These are phyloP conservation scores for Aspergillus coremiiformis DNA, from an alignment of 495 filamentous ascomycete genomes.

Conservation along the genomic window DNA sequence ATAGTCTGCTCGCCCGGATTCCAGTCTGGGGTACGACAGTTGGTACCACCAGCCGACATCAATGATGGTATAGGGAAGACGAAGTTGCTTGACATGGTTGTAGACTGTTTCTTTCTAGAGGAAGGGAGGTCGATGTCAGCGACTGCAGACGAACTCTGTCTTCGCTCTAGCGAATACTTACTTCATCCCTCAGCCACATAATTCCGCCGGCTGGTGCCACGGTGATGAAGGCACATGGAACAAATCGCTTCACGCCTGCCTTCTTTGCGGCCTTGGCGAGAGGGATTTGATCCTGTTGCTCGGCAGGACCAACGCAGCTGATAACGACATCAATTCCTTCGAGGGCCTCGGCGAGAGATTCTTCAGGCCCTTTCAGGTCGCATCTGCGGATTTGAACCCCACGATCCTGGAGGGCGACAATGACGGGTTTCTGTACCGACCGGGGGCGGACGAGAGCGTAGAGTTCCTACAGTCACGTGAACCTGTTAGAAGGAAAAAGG, in stretches of 20 bases:
- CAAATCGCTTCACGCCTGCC: conserved; percentile 50
- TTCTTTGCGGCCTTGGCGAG: conserved; percentile 49
- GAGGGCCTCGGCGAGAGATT: conserved; percentile 41
- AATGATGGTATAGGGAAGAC: conserved; percentile 53
- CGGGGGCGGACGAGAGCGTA: conserved; percentile 40
- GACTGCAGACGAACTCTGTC: too few relatives aligned
- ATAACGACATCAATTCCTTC: conserved; percentile 47
- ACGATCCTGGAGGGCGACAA: conserved; percentile 33
- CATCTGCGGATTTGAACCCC: conserved; percentile 42
- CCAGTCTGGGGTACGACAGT: conserved; percentile 41
- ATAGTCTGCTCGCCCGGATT: conserved; percentile 48
- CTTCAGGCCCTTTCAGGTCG: conserved; percentile 39
- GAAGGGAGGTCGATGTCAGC: conserved; percentile 4
- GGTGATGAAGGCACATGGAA: conserved; percentile 50
- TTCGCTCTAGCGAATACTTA: conserved; percentile 11
- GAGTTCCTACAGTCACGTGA: conserved; percentile 35
- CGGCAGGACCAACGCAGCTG: conserved; percentile 40
- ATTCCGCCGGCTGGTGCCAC: conserved; percentile 41
- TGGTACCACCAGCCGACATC: conserved; percentile 58
- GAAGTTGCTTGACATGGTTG: conserved; percentile 45
- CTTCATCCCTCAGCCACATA: conserved; percentile 43
- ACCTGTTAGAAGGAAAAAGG: background rate
- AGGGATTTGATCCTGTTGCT: conserved; percentile 44
- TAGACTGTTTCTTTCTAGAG: conserved; percentile 48
- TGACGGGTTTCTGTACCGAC: conserved; percentile 42